Conservation (phyloP, 768 basidiomycete genomes). For the Amyloporia xantha region DNA sequence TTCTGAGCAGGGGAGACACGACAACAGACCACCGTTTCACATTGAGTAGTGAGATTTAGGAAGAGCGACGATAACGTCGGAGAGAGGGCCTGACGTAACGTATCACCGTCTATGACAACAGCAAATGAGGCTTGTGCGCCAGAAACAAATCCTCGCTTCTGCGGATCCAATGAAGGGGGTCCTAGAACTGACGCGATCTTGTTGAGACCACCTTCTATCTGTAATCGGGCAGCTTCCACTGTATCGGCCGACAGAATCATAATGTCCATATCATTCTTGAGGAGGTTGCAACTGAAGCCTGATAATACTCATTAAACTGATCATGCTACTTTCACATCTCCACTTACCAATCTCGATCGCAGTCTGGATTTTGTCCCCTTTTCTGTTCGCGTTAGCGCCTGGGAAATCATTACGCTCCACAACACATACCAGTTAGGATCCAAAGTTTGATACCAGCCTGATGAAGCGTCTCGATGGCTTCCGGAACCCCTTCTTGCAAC, state of each 20-base stretch:
- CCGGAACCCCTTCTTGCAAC: slow-evolving; percentile 93
- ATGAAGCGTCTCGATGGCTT: slow-evolving; percentile 89
- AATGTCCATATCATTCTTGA: slow-evolving; percentile 91
- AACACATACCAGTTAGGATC: slow-evolving; percentile 79
- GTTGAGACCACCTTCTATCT: slow-evolving; percentile 90
- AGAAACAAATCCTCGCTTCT: slow-evolving; percentile 58
- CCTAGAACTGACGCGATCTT: slow-evolving; percentile 87
- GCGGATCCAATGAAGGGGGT: slow-evolving; percentile 56
- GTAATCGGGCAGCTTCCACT: slow-evolving; percentile 64
- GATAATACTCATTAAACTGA: not conserved
- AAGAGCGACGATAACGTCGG: slow-evolving; percentile 78
- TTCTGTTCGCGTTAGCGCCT: too few relatives aligned
- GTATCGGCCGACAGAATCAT: slow-evolving; percentile 93
- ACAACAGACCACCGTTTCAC: slow-evolving; percentile 97
- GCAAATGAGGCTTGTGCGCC: slow-evolving; percentile 76
- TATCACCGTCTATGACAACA: slow-evolving; percentile 95
- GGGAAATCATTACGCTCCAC: too few relatives aligned
- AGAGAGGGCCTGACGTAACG: slow-evolving; percentile 73
- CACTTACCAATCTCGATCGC: slow-evolving; percentile 86
- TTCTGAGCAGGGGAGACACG: slow-evolving; percentile 97
- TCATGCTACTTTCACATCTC: not conserved
- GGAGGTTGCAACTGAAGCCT: slow-evolving; percentile 88
- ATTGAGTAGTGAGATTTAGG: slow-evolving; percentile 89
- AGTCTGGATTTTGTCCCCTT: slow-evolving; percentile 95
- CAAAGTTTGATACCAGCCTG: slow-evolving; percentile 95